Percentiles rank a stretch among this genome's conserved stretches.
Conservation (phyloP, 345 rosid species). For the Acer saccharum region DNA sequence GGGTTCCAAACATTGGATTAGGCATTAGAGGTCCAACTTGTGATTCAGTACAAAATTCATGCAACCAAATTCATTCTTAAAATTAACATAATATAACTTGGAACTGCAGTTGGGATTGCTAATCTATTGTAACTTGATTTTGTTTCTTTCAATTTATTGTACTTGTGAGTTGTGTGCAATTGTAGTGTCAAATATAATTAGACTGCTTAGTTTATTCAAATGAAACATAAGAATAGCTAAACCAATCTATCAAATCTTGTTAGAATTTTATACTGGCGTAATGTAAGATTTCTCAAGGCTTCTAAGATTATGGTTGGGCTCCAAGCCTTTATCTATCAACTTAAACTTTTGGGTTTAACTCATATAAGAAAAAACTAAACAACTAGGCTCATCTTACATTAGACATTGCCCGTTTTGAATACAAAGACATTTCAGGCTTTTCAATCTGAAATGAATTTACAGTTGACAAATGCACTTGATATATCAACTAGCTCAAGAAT, state of each 20-base stretch:
- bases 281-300: neutral
- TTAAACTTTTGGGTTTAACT: conserved; percentile 1
- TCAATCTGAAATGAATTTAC: neutral
- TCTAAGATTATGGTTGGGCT: neutral
- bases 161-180: neutral
- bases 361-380: neutral
- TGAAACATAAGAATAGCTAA: neutral
- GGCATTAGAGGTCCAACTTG: neutral
- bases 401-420: neutral
- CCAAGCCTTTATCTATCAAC: neutral
- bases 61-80: neutral
- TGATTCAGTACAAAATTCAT: neutral
- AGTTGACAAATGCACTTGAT: neutral
- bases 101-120: neutral
- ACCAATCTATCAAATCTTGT: neutral
- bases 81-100: neutral
- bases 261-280: neutral
- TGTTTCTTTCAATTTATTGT: neutral
- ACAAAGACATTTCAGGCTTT: neutral
- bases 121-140: neutral
- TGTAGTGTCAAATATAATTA: neutral
- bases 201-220: neutral
- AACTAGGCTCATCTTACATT: neutral
- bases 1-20: neutral
- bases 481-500: neutral